Percentiles rank a stretch among this genome's conserved stretches.
Conservation (phyloP, 73 alveolate species). For the Effrenium voratum region DNA sequence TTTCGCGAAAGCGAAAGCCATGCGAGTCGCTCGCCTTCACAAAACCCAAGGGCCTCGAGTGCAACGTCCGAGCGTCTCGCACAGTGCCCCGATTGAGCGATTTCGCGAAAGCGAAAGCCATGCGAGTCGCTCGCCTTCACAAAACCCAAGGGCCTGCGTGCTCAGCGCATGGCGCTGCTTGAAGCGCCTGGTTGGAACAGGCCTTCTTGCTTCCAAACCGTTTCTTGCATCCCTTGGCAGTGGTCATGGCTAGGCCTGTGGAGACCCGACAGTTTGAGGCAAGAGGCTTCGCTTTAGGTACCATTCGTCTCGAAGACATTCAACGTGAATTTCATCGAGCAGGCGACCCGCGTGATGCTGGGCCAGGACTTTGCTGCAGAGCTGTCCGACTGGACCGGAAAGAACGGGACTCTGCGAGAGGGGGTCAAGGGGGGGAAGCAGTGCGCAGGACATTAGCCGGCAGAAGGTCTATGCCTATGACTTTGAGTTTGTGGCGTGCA, state of each 20-base stretch:
- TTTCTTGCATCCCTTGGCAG: no score
- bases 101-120: no score
- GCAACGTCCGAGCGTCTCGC: slow-evolving; percentile 92
- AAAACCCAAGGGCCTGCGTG: no score
- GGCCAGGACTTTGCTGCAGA: slow-evolving; percentile 29
- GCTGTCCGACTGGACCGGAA: not conserved
- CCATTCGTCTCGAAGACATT: slow-evolving; percentile 93
- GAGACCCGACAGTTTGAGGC: no score
- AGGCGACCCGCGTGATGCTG: slow-evolving; percentile 90
- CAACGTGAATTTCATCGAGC: slow-evolving; percentile 91
- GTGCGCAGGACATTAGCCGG: slow-evolving; percentile 49
- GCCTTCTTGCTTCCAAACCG: not conserved
- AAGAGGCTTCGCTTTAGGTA: no score
- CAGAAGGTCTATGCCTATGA: slow-evolving; percentile 44
- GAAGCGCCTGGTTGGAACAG: no score
- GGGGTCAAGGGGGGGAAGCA: not conserved
- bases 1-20: no score
- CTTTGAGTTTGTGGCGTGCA: slow-evolving; percentile 83
- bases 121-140: no score
- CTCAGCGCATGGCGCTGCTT: no score
- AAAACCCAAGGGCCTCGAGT: slow-evolving; percentile 92
- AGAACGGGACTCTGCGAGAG: not conserved
- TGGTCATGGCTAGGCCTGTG: no score
- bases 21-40: no score
- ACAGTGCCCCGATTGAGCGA: slow-evolving; percentile 62